Percentiles rank a stretch among this genome's conserved stretches.
Conservation (phyloP, 371 early-diverging fungal species). For the Syncephalastrum contaminatum region DNA sequence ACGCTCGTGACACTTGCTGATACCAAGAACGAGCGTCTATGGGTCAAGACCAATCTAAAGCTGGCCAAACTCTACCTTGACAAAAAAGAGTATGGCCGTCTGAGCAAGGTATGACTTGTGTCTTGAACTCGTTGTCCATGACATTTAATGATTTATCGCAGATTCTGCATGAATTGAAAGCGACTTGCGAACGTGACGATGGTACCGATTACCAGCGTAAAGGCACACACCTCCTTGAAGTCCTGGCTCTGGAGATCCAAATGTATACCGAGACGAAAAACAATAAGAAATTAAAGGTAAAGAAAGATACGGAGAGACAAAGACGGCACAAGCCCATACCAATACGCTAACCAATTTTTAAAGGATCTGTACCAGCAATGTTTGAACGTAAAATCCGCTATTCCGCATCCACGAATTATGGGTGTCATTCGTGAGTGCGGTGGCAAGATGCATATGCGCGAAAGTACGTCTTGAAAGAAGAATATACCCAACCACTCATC, state of each 20-base stretch:
- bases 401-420: constrained; percentile 95
- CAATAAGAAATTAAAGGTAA: constrained; percentile 82
- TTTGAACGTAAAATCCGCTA: constrained; percentile 85
- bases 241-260: constrained; percentile 91
- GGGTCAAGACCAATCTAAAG: constrained; percentile 91
- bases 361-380: constrained; percentile 86
- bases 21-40: constrained; percentile 84
- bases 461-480: constrained; percentile 52
- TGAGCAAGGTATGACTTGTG: constrained; percentile 51
- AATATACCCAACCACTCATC: background rate
- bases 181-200: constrained; percentile 79
- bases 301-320: background rate
- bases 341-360: background rate
- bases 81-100: constrained; percentile 71
- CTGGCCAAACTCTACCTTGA: constrained; percentile 90
- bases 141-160: constrained; percentile 10
- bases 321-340: background rate
- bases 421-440: constrained; percentile 96
- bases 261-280: constrained; percentile 89
- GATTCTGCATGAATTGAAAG: constrained; percentile 75
- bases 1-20: constrained; percentile 77
- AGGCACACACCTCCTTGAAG: constrained; percentile 90
- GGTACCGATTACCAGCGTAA: constrained; percentile 85
- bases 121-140: no score
- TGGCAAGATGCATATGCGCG: constrained; percentile 97